Evolutionary conservation across 495 filamentous ascomycete genomes (phyloP).

Genomic region (Penicillium egyptiacum): DNA sequence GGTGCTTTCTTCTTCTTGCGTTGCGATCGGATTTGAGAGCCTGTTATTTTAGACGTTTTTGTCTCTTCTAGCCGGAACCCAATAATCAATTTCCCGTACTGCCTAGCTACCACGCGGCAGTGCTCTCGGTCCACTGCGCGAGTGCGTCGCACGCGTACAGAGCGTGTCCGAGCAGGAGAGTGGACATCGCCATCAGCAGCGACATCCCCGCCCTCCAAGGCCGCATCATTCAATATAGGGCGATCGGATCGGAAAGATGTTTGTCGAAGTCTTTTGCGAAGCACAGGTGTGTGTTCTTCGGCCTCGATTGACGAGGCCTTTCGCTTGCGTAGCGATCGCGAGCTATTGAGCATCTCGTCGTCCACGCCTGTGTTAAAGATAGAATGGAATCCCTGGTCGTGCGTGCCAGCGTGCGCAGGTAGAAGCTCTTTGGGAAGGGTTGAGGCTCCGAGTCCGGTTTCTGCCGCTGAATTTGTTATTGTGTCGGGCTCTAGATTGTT

Average conservation of each 20-base stretch:
- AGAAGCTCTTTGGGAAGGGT: slow-evolving; percentile 72
- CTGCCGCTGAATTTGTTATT: slow-evolving; percentile 41
- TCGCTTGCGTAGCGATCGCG: slow-evolving; percentile 81
- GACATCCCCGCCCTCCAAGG: slow-evolving; percentile 24
- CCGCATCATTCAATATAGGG: slow-evolving; percentile 20
- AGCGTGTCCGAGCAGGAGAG: slow-evolving; percentile 35
- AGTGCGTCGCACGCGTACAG: slow-evolving; percentile 36
- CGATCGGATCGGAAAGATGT: slow-evolving; percentile 30
- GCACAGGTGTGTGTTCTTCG: slow-evolving; percentile 50
- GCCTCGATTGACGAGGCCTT: slow-evolving; percentile 62
- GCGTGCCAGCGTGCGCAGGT: slow-evolving; percentile 64
- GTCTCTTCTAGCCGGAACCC: slow-evolving; percentile 59
- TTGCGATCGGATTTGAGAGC: slow-evolving; percentile 35
- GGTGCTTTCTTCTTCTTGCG: slow-evolving; percentile 39
- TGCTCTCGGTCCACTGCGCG: slow-evolving; percentile 37
- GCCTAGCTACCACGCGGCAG: slow-evolving; percentile 37
- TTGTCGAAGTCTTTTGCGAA: slow-evolving; percentile 48
- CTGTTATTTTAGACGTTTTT: slow-evolving; percentile 60
- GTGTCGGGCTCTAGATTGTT: slow-evolving; percentile 60
- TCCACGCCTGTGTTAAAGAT: slow-evolving; percentile 75
- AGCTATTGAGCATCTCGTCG: slow-evolving; percentile 82
- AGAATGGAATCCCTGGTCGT: slow-evolving; percentile 79
- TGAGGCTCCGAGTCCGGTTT: slow-evolving; percentile 44
- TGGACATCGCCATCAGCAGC: slow-evolving; percentile 18
- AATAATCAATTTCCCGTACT: slow-evolving; percentile 52